Percentiles rank a stretch among this genome's conserved stretches.
Conservation (phyloP, 108 stramenopile species). For the Cyclotella sp. region DNA sequence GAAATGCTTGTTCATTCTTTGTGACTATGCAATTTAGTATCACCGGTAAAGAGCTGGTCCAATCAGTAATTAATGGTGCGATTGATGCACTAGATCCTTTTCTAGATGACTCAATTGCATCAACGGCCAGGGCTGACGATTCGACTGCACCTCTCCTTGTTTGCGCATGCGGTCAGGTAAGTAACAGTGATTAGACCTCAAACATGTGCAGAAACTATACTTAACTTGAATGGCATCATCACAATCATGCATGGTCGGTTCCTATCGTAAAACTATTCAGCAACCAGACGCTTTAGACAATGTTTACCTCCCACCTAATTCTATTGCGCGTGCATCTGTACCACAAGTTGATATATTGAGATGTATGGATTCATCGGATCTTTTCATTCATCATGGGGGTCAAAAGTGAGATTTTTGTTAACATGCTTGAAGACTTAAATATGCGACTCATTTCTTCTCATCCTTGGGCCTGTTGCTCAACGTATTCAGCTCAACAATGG, state of each 20-base stretch:
- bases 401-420: slow-evolving; percentile 6
- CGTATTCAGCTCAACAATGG: neutral
- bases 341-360: slow-evolving; percentile 36
- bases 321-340: slow-evolving; percentile 25
- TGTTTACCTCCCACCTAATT: slow-evolving; percentile 22
- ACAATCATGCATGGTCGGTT: no score
- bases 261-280: no score
- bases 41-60: slow-evolving; percentile 32
- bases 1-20: neutral
- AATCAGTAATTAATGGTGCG: slow-evolving; percentile 32
- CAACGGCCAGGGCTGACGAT: slow-evolving; percentile 25
- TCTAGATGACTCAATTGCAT: neutral
- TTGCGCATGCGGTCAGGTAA: slow-evolving; percentile 11
- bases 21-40: neutral
- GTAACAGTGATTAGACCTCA: no score
- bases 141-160: slow-evolving; percentile 15
- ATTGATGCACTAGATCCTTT: slow-evolving; percentile 20
- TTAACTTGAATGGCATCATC: no score
- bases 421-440: neutral
- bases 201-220: no score
- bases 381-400: slow-evolving; percentile 35
- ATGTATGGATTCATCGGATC: slow-evolving; percentile 22
- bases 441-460: neutral
- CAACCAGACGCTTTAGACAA: slow-evolving; percentile 12
- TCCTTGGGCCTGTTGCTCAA: neutral